A percentile compares a stretch with the other conserved stretches of the same genome.
phyloP scores from a whole-genome alignment of 1,284 basidiomycete genomes.

The Lentinus polychrous region DNA sequence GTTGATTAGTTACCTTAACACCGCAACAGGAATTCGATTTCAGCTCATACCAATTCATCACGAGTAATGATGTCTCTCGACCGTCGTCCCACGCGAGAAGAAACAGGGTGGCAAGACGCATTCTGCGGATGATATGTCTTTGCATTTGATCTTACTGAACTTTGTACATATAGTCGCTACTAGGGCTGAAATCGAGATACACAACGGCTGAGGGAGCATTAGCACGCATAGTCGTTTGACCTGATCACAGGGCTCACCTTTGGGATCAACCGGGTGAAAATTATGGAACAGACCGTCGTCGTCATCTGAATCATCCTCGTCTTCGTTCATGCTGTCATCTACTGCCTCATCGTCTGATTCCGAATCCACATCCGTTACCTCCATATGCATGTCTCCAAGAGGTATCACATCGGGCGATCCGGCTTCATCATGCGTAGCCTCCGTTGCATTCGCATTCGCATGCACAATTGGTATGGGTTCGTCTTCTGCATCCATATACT shows the following conservation, averaged over 20 bases:
- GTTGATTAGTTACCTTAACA: not conserved
- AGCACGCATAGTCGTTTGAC: too few species aligned
- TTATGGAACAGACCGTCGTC: slow-evolving; percentile 3
- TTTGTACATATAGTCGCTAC: not conserved
- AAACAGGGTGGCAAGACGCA: too few species aligned
- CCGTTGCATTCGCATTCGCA: not conserved
- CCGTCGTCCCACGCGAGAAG: too few species aligned
- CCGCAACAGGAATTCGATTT: slow-evolving; percentile 10
- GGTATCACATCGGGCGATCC: not conserved
- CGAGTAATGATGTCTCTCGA: not conserved
- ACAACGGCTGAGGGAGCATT: slow-evolving; percentile 6
- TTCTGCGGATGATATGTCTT: too few species aligned
- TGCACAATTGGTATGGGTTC: not conserved
- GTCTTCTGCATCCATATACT: not conserved
- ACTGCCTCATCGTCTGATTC: not conserved
- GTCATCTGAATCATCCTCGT: slow-evolving; percentile 7
- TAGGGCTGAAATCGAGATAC: slow-evolving; percentile 13
- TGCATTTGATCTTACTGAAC: not conserved
- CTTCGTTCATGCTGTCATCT: slow-evolving; percentile 9
- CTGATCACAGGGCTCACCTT: not conserved
- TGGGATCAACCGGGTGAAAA: not conserved
- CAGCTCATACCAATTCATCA: slow-evolving; percentile 7
- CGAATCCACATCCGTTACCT: not conserved
- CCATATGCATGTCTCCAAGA: not conserved
- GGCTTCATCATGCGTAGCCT: not conserved